Percentiles rank a stretch among this genome's conserved stretches.
phyloP scores from a whole-genome alignment of 495 filamentous ascomycete genomes.

The Lasiosphaeriaceae sp. region DNA sequence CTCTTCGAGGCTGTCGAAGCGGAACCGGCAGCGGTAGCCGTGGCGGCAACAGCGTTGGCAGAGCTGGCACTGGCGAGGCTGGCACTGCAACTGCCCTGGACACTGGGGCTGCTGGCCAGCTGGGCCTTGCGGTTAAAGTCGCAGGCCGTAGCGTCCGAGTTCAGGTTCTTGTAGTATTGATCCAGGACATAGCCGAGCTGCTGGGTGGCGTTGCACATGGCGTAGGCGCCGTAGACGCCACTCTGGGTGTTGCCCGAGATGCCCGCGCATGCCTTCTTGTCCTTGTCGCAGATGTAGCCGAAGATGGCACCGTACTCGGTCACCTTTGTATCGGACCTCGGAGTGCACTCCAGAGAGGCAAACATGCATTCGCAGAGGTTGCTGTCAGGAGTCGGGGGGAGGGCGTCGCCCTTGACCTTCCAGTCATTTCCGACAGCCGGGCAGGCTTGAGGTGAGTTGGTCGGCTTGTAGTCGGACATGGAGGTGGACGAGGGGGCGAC shows the following conservation, averaged over 20 bases:
- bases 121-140: conserved; percentile 56
- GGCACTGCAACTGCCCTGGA: conserved; percentile 25
- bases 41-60: conserved; percentile 41
- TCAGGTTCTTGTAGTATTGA: conserved; percentile 69
- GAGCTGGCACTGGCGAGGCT: conserved; percentile 41
- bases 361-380: conserved; percentile 81
- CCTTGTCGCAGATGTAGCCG: conserved; percentile 63
- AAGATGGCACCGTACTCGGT: conserved; percentile 65
- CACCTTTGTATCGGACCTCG: conserved; percentile 42
- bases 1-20: conserved; percentile 32
- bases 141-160: conserved; percentile 57
- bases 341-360: conserved; percentile 64
- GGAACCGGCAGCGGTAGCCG: conserved; percentile 25
- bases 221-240: conserved; percentile 82
- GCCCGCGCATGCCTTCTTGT: conserved; percentile 56
- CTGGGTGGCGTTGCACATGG: conserved; percentile 77
- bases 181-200: conserved; percentile 80
- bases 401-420: conserved; percentile 58
- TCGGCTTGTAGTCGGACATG: conserved; percentile 66
- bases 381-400: conserved; percentile 77
- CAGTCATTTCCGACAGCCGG: conserved; percentile 62
- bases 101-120: conserved; percentile 9
- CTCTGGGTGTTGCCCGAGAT: conserved; percentile 65
- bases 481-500: conserved; percentile 63
- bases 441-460: conserved; percentile 73